A percentile compares a stretch with the other conserved stretches of the same genome.
Conservation (phyloP, 768 basidiomycete genomes). For the Artomyces pyxidatus region DNA sequence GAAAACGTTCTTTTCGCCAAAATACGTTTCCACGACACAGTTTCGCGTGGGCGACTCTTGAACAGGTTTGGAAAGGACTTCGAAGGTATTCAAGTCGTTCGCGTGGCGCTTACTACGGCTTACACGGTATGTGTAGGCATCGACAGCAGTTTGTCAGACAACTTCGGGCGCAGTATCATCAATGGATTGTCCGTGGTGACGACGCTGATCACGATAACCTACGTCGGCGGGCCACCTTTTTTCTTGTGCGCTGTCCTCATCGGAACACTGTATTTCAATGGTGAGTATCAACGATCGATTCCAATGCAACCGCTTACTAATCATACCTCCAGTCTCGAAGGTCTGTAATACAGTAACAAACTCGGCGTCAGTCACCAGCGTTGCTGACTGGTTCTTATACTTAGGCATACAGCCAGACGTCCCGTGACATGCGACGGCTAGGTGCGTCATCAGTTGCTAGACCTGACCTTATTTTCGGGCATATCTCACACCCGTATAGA, state of each 20-base stretch:
- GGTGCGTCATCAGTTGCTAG: slow-evolving; percentile 35
- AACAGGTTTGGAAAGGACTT: slow-evolving; percentile 90
- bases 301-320: too few species aligned
- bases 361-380: slow-evolving; percentile 26
- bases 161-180: slow-evolving; percentile 73
- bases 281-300: slow-evolving; percentile 41
- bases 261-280: slow-evolving; percentile 61
- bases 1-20: slow-evolving; percentile 81
- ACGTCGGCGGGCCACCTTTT: slow-evolving; percentile 76
- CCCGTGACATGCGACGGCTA: slow-evolving; percentile 75
- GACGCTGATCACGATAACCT: slow-evolving; percentile 65
- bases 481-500: slow-evolving; percentile 17
- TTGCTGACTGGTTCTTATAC: slow-evolving; percentile 25
- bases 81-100: slow-evolving; percentile 37
- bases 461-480: background rate
- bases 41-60: slow-evolving; percentile 73
- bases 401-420: slow-evolving; percentile 72
- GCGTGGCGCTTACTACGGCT: too few species aligned
- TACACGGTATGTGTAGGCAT: slow-evolving; percentile 51
- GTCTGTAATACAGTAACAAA: background rate
- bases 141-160: slow-evolving; percentile 76
- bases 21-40: slow-evolving; percentile 89
- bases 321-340: too few species aligned
- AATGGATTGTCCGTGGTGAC: slow-evolving; percentile 63
- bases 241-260: slow-evolving; percentile 49